These are phyloP conservation scores for Aurantiochytrium sp. DNA, from an alignment of 108 stramenopile species.

Conservation along the genomic window DNA sequence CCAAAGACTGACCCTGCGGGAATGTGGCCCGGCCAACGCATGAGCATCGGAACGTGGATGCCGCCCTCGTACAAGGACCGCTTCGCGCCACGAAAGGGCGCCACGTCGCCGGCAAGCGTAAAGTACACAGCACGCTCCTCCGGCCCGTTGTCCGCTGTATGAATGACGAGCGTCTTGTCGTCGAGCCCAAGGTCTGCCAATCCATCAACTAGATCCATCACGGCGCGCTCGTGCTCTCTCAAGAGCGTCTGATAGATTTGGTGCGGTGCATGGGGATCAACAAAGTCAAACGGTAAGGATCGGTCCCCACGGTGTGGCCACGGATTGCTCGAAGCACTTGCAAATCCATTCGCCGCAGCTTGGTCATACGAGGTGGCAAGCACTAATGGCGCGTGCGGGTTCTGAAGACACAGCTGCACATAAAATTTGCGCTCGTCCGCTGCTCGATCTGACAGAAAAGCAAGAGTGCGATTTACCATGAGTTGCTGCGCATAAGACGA, in stretches of 20 bases:
- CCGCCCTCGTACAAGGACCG: not conserved
- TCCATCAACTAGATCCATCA: not conserved
- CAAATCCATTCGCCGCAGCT: not conserved
- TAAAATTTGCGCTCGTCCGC: not conserved
- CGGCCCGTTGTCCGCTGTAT: not conserved
- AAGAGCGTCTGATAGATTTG: not conserved
- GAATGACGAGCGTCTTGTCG: not conserved
- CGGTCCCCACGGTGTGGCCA: not conserved
- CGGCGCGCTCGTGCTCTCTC: not conserved
- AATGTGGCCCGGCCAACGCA: not conserved
- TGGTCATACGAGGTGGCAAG: not conserved
- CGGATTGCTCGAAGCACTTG: not conserved
- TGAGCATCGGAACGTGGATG: not conserved
- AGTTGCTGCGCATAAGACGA: not conserved
- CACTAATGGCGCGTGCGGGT: not conserved
- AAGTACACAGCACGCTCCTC: not conserved
- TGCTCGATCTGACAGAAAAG: not conserved
- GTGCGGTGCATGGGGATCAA: not conserved
- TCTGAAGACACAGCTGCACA: not conserved
- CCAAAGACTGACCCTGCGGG: not conserved
- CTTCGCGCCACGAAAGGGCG: constrained; percentile 2
- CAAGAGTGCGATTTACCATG: not conserved
- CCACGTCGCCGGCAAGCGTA: not conserved
- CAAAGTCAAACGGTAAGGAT: not conserved
- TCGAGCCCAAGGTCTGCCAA: not conserved